Percentiles rank a stretch among this genome's conserved stretches.
Evolutionary conservation across 2,329 filamentous ascomycete species (phyloP).

Genomic region (Ascochyta viciae-villosae): DNA sequence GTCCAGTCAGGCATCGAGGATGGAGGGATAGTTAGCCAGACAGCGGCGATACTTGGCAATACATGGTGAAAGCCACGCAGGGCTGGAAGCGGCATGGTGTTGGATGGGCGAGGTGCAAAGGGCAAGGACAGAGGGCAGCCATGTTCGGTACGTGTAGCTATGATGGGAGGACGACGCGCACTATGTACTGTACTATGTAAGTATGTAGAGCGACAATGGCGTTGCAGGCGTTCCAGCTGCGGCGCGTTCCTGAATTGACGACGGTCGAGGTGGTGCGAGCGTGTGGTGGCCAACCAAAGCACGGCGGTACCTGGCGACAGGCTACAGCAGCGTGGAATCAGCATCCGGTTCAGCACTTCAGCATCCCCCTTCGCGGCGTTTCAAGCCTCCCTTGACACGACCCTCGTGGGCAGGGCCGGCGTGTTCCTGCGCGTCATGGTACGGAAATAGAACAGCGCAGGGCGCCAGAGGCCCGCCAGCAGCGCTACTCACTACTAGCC

Average conservation of each 20-base stretch:
- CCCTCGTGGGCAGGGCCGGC: background rate
- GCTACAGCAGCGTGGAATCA: background rate
- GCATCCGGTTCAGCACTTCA: background rate
- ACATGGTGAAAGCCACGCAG: conserved; percentile 9
- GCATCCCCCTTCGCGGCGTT: conserved; percentile 1
- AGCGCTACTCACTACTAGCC: background rate
- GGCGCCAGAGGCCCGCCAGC: background rate
- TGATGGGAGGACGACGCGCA: conserved; percentile 4
- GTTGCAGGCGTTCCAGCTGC: background rate
- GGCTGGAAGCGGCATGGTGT: conserved; percentile 13
- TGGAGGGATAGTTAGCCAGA: conserved; percentile 1
- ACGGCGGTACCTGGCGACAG: background rate
- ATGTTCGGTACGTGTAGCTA: background rate
- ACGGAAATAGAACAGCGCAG: conserved; percentile 14
- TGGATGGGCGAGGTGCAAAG: conserved; percentile 3
- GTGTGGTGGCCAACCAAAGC: too few relatives aligned
- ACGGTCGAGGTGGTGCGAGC: background rate
- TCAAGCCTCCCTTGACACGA: conserved; percentile 1
- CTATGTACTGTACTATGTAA: too few relatives aligned
- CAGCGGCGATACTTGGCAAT: conserved; percentile 14
- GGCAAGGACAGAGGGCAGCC: conserved; percentile 2
- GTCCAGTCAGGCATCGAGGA: conserved; percentile 5
- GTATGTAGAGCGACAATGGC: background rate
- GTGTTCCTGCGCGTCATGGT: conserved; percentile 12
- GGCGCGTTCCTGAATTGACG: conserved; percentile 1